Evolutionary conservation across 345 rosid genomes (phyloP).

Genomic region (Pistacia atlantica): DNA sequence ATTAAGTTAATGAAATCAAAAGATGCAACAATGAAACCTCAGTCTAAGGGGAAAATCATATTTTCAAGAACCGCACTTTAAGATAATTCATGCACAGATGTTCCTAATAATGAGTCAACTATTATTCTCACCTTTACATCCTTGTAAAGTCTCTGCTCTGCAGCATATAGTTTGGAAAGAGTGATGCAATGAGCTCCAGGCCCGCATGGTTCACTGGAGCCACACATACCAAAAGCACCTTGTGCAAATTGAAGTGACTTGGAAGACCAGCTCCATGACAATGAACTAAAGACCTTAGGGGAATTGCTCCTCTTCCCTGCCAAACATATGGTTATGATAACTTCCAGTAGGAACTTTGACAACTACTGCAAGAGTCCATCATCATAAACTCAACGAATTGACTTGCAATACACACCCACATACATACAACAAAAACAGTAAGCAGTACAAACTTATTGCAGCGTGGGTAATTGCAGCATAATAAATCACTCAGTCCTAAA

Average conservation of each 20-base stretch:
- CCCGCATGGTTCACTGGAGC: slow-evolving; percentile 66
- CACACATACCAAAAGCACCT: slow-evolving; percentile 38
- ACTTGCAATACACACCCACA: not conserved
- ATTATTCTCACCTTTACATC: slow-evolving; percentile 59
- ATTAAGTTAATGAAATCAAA: not conserved
- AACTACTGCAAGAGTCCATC: not conserved
- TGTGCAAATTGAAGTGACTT: slow-evolving; percentile 58
- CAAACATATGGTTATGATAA: slow-evolving; percentile 20
- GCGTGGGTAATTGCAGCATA: not conserved
- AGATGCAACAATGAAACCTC: not conserved
- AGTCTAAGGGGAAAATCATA: not conserved
- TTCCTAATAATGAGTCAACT: slow-evolving; percentile 19
- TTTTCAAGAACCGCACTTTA: slow-evolving; percentile 8
- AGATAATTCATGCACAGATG: not conserved
- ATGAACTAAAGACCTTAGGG: slow-evolving; percentile 84
- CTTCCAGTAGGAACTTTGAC: slow-evolving; percentile 1
- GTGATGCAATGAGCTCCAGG: slow-evolving; percentile 87
- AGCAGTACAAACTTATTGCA: not conserved
- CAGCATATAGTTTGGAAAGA: slow-evolving; percentile 69
- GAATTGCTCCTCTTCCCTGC: slow-evolving; percentile 84
- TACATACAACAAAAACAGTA: not conserved
- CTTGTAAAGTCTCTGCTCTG: slow-evolving; percentile 85
- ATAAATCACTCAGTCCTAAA: not conserved
- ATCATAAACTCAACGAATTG: not conserved
- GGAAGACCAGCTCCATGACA: slow-evolving; percentile 94